These are phyloP conservation scores for Cynara cardunculus DNA, from an alignment of 129 eudicot genomes.

Conservation along the genomic window DNA sequence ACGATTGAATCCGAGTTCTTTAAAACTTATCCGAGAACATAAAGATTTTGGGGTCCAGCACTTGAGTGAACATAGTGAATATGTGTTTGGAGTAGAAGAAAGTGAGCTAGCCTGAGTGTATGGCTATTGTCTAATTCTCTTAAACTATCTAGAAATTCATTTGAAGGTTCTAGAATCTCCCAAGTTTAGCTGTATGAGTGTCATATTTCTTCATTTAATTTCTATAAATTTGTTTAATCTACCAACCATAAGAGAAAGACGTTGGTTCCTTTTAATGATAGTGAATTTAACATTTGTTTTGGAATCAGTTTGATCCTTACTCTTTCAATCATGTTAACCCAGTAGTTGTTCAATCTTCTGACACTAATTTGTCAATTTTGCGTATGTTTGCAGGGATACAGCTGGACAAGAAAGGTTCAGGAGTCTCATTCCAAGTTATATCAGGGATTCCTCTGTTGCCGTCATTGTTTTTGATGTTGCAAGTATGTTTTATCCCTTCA, in stretches of 20 bases:
- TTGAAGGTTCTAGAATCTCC: not conserved
- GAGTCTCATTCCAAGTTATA: slow-evolving; percentile 89
- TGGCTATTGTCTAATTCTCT: not conserved
- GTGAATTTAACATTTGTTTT: not conserved
- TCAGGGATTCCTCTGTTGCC: slow-evolving; percentile 83
- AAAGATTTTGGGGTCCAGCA: not conserved
- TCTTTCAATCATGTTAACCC: not conserved
- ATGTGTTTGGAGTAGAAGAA: not conserved
- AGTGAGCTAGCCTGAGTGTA: not conserved
- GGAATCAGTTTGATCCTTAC: not conserved
- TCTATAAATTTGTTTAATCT: not conserved
- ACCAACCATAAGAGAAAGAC: not conserved
- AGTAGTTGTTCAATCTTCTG: not conserved
- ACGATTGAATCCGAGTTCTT: not conserved
- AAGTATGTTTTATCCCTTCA: slow-evolving; percentile 39
- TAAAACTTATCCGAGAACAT: not conserved
- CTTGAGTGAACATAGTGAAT: not conserved
- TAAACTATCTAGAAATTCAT: not conserved
- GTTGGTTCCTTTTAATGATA: not conserved
- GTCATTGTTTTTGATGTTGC: slow-evolving; percentile 86
- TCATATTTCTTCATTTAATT: not conserved
- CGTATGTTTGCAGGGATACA: slow-evolving; percentile 56
- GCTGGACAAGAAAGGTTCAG: slow-evolving; percentile 91
- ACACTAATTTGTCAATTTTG: not conserved
- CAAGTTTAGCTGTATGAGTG: not conserved